Percentiles rank a stretch among this genome's conserved stretches.
Conservation (phyloP, 2,329 filamentous ascomycete genomes). For the Neoscytalidium dimidiatum region DNA sequence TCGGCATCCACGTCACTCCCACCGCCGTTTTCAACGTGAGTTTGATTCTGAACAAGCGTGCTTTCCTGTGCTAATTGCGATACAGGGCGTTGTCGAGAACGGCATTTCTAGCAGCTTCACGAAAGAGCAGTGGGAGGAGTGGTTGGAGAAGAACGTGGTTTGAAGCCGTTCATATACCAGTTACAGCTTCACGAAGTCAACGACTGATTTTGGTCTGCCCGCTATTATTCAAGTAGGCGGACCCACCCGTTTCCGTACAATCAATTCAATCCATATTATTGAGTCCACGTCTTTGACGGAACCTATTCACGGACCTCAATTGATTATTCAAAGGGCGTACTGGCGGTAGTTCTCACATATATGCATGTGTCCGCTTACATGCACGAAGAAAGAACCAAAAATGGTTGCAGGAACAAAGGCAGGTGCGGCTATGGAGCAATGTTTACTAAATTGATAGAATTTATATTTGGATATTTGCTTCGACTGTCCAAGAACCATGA, state of each 20-base stretch:
- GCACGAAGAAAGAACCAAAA: neutral
- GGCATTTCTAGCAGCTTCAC: constrained; percentile 79
- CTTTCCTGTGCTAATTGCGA: neutral
- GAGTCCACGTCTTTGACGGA: neutral
- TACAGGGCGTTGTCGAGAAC: constrained; percentile 68
- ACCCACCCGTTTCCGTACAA: neutral
- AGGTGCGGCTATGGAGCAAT: too few species aligned
- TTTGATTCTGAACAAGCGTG: neutral
- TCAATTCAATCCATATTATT: neutral
- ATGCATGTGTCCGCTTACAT: too few species aligned
- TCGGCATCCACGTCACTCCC: constrained; percentile 86
- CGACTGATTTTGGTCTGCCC: neutral
- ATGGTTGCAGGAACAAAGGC: too few species aligned
- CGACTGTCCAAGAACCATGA: too few species aligned
- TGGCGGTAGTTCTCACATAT: too few species aligned
- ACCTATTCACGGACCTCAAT: too few species aligned
- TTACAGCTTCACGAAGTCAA: neutral
- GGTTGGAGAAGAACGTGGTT: constrained; percentile 67
- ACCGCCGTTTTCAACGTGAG: constrained; percentile 80
- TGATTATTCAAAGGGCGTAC: neutral
- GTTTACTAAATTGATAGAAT: too few species aligned
- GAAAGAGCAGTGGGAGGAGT: constrained; percentile 81
- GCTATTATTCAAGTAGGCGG: neutral
- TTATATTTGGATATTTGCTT: too few species aligned
- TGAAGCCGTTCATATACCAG: constrained; percentile 29